Base-by-base conservation (phyloP, 2,329 filamentous ascomycete species). In the Colletotrichum somersetense region DNA sequence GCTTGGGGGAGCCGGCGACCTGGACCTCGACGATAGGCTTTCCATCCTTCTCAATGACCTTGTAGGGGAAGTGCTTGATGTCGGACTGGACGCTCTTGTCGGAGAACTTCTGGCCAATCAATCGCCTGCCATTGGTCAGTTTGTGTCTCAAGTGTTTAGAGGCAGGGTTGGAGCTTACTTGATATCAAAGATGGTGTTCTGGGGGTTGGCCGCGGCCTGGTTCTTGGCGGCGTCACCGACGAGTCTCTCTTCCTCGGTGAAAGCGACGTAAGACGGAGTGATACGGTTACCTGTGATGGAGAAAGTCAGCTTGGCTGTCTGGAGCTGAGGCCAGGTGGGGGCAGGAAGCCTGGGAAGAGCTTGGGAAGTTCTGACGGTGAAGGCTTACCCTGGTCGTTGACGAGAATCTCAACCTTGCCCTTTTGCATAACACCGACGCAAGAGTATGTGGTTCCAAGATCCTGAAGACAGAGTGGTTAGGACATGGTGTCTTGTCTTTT, bases 41-140 rank as follows among this genome's bases (percentile, higher is more conserved):
- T 82, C 91, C 95, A 84, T 93, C 91, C 88, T 96, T 95, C 88
- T 93, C 89, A 80, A 94, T 81, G 74, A 99, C 93, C 87, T 94
- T 94, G 92, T 96, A 99, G 80, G 96, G 96, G 90, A 97, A 98
- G 89, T 98, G 93, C 93, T 99, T 98, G 81, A 96, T 89, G 81
- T 99, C 96, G 81, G 87, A 89, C 87, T 98, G 95, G 76, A 98
- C 92, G 75, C 97, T 93, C 87, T 92, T 93, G 82, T 96, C 93
- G 62, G 86, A 85, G 83, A 88, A 95, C 85, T 95, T 96, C 83
- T 93, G 93, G 79, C 93, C 93, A 80, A 96, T 95, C 79, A 96
- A 84, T 81, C 93, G 93, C 87, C 92, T 94, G 75, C 10, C 12
- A 12, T 42, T 61, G 20, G 42, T 55, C 23, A 59, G 75, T 80